Conservation (phyloP, 495 filamentous ascomycete genomes). For the Glonium stellatum region DNA sequence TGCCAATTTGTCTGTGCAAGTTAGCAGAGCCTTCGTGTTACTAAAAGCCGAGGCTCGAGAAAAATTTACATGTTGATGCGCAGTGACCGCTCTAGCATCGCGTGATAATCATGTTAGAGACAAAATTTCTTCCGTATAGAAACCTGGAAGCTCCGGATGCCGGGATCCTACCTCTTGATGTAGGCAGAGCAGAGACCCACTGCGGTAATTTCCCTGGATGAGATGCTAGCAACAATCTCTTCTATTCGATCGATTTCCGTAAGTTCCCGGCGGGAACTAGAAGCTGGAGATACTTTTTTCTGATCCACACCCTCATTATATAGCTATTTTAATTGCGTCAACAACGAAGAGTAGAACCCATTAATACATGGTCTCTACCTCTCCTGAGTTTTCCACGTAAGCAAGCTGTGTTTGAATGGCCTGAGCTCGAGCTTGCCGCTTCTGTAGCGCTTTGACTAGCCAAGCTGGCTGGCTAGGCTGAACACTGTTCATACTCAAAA, state of each 20-base stretch:
- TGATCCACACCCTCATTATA: no score
- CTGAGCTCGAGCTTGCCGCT: slow-evolving; percentile 19
- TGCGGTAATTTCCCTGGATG: slow-evolving; percentile 40
- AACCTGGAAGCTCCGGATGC: not conserved
- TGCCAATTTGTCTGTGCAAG: slow-evolving; percentile 24
- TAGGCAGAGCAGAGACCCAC: slow-evolving; percentile 41
- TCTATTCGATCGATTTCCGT: slow-evolving; percentile 41
- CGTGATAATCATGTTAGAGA: slow-evolving; percentile 19
- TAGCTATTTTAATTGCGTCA: no score
- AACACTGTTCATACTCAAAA: not conserved
- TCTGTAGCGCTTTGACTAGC: slow-evolving; percentile 11
- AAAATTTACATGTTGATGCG: slow-evolving; percentile 21
- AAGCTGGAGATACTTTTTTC: not conserved
- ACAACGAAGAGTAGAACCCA: no score
- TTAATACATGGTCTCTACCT: no score
- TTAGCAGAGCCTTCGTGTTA: slow-evolving; percentile 8
- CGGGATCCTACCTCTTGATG: slow-evolving; percentile 43
- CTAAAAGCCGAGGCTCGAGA: not conserved
- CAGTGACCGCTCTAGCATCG: slow-evolving; percentile 18
- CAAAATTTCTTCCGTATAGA: not conserved
- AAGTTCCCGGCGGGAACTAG: slow-evolving; percentile 26
- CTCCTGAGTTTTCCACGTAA: no score
- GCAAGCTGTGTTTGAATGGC: no score
- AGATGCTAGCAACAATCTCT: slow-evolving; percentile 33
- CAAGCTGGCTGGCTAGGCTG: slow-evolving; percentile 3